A percentile compares a stretch with the other conserved stretches of the same genome.
Evolutionary conservation across 208 protist genomes (phyloP).

Genomic region (Acanthamoeba culbertsoni): DNA sequence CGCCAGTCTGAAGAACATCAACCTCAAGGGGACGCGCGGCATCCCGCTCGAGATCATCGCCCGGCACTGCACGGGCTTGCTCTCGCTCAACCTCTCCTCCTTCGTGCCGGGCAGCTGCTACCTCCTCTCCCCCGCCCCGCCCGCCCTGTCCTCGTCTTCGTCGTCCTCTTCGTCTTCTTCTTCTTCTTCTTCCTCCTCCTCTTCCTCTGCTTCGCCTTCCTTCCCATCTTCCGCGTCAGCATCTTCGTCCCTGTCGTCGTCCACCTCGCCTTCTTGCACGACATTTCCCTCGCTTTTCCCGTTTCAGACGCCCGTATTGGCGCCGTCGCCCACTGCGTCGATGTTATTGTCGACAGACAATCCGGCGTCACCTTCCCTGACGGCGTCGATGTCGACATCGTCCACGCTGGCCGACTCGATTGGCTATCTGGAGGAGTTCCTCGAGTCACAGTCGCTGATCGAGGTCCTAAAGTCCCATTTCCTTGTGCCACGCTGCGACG

Average conservation of each 20-base stretch:
- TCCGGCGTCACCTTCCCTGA: not conserved
- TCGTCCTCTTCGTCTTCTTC: not conserved
- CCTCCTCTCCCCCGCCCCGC: not conserved
- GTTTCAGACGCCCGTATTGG: not conserved
- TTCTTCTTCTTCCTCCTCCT: not conserved
- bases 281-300: slow-evolving; percentile 32
- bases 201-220: too few species aligned
- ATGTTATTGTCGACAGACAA: not conserved
- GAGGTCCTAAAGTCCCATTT: not conserved
- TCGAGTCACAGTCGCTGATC: not conserved
- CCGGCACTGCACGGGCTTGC: not conserved
- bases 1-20: slow-evolving; percentile 5
- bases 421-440: not conserved
- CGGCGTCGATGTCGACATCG: not conserved
- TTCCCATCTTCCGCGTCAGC: too few species aligned
- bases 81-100: slow-evolving; percentile 37
- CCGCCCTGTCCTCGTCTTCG: not conserved
- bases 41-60: slow-evolving; percentile 18
- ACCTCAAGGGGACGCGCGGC: slow-evolving; percentile 28
- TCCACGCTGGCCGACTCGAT: not conserved
- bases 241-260: not conserved
- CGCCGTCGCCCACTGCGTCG: not conserved
- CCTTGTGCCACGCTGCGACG: not conserved
- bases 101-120: not conserved
- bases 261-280: not conserved